phyloP scores from a whole-genome alignment of 2,329 filamentous ascomycete genomes.

The Mariannaea elegans region DNA sequence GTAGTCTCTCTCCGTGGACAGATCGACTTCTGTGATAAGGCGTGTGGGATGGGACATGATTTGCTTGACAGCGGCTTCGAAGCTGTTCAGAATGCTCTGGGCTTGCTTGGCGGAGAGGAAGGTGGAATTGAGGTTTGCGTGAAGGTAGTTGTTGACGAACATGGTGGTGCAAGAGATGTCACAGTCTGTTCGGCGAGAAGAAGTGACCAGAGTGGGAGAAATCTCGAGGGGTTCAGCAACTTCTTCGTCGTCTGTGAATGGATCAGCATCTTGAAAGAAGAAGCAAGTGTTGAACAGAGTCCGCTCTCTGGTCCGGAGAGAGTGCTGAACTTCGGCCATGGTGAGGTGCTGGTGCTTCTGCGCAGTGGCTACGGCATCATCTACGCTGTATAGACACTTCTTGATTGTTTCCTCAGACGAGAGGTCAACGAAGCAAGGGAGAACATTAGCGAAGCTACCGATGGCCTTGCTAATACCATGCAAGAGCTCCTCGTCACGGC shows the following conservation, averaged over 20 bases:
- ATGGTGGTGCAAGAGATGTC: conserved; percentile 57
- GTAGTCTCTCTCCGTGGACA: conserved; percentile 65
- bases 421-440: conserved; percentile 48
- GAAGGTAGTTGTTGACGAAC: conserved; percentile 52
- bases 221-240: neutral
- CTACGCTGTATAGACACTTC: conserved; percentile 43
- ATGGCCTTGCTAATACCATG: conserved; percentile 53
- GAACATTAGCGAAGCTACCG: conserved; percentile 55
- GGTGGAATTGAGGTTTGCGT: conserved; percentile 55
- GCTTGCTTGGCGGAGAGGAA: conserved; percentile 55
- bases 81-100: conserved; percentile 59
- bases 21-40: conserved; percentile 56
- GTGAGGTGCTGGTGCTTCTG: conserved; percentile 54
- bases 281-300: conserved; percentile 62
- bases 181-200: conserved; percentile 52
- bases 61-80: conserved; percentile 60
- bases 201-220: conserved; percentile 27
- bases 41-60: conserved; percentile 54
- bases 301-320: conserved; percentile 52
- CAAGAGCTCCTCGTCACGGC: conserved; percentile 54
- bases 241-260: neutral
- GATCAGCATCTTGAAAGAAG: conserved; percentile 54
- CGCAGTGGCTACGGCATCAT: conserved; percentile 38
- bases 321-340: conserved; percentile 57
- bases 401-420: conserved; percentile 44